Conservation (phyloP, 257 asterid species). For the Nicotiana sylvestris region DNA sequence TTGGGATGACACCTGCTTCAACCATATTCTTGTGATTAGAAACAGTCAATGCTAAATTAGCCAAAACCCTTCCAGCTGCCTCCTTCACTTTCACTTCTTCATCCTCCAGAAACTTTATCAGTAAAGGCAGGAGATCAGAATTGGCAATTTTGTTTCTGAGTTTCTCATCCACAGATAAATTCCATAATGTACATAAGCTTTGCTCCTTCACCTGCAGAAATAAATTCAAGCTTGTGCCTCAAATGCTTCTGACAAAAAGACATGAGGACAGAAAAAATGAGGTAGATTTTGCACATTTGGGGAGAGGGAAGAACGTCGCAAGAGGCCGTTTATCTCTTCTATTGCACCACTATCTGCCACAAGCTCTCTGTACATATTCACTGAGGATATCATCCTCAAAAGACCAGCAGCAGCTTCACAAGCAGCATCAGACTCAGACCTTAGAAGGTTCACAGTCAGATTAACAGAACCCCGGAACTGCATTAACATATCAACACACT, state of each 20-base stretch:
- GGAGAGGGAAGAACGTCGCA: constrained; percentile 56
- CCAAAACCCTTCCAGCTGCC: constrained; percentile 71
- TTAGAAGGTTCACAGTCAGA: constrained; percentile 73
- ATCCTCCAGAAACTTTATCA: constrained; percentile 64
- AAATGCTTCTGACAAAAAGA: constrained; percentile 14
- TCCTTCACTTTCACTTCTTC: constrained; percentile 64
- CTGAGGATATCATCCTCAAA: constrained; percentile 54
- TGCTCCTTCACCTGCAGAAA: constrained; percentile 81
- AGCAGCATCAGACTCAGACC: constrained; percentile 60
- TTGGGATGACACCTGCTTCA: constrained; percentile 74
- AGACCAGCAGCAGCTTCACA: constrained; percentile 92
- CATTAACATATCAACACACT: constrained; percentile 64
- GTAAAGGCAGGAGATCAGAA: constrained; percentile 55
- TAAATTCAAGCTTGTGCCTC: constrained; percentile 20
- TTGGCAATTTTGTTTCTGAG: constrained; percentile 44
- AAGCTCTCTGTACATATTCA: constrained; percentile 52
- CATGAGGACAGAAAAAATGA: not conserved
- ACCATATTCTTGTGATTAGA: constrained; percentile 62
- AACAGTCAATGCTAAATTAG: constrained; percentile 56
- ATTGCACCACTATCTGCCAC: constrained; percentile 81
- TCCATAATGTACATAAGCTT: constrained; percentile 62
- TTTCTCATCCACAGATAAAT: constrained; percentile 78
- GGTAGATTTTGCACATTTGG: constrained; percentile 37
- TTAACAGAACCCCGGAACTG: constrained; percentile 54
- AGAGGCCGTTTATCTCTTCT: constrained; percentile 63